phyloP scores from a whole-genome alignment of 2,329 filamentous ascomycete genomes.

The Claviceps capensis region DNA sequence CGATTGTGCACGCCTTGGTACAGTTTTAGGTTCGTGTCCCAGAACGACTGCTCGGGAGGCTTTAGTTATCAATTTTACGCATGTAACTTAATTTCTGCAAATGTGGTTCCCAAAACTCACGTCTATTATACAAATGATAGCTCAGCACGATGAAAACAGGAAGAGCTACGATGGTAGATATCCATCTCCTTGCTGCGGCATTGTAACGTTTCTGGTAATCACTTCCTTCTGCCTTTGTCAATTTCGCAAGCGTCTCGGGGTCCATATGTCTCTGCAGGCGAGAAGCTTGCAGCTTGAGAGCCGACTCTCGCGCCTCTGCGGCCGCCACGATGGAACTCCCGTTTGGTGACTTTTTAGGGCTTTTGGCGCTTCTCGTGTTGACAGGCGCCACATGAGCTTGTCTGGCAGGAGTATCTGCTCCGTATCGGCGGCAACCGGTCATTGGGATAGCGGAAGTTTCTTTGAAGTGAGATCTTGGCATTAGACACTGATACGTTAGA shows the following conservation, averaged over 20 bases:
- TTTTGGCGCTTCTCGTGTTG: neutral
- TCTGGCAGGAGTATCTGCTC: neutral
- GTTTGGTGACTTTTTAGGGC: neutral
- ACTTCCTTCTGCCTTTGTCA: slow-evolving; percentile 11
- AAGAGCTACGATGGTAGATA: slow-evolving; percentile 34
- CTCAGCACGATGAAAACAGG: slow-evolving; percentile 42
- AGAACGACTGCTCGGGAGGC: neutral
- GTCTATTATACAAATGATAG: slow-evolving; percentile 37
- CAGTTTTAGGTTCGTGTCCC: neutral
- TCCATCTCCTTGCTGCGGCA: slow-evolving; percentile 30
- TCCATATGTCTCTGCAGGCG: slow-evolving; percentile 9
- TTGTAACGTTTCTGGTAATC: slow-evolving; percentile 32
- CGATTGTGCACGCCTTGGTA: neutral
- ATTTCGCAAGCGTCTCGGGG: slow-evolving; percentile 9
- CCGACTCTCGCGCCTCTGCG: slow-evolving; percentile 12
- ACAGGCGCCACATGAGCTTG: neutral
- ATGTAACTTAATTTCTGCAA: neutral
- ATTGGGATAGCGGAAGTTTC: neutral
- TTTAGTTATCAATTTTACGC: neutral
- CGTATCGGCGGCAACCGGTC: neutral
- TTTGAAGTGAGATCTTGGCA: neutral
- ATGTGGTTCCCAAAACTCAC: slow-evolving; percentile 19
- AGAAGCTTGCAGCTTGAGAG: slow-evolving; percentile 10
- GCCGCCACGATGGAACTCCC: neutral
- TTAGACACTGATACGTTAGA: neutral